Base-by-base conservation (phyloP, 257 asterid species). In the Lavandula angustifolia region DNA sequence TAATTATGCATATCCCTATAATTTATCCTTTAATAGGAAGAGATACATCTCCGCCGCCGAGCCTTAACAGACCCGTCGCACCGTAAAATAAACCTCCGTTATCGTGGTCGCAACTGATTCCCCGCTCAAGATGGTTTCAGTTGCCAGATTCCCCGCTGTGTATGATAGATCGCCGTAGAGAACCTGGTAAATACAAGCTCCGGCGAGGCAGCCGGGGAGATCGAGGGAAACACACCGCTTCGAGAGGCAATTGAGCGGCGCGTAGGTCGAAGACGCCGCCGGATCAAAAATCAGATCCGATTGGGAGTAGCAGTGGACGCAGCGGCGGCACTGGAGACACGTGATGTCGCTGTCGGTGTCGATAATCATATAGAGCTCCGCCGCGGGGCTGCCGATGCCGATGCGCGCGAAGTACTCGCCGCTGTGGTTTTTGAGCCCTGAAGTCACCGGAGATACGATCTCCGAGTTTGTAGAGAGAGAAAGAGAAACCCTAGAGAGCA, bases 271-370 rank as follows among this genome's bases (percentile, higher is more conserved):
- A 6, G 98, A 91, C 1, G 32, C 16, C 2, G 76, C 14, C 13
- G 98, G 95, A 18, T 77, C 54, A 71, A 49, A 91, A 11, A 88
- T 16, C 8, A 95, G 92, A 69, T 82, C 90, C 42, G 84, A 0
- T 9, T 91, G 98, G 1, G 49, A 60, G 83, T 88, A 88, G 70
- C 96, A 91, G 10, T 72, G 73, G 52, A 43, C 0, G 70, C 98
- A 91, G 3, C 96, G 96, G 22, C 76, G 50, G 67, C 96, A 88
- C 35, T 91, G 96, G 38, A 91, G 77, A 96, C 98, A 91, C 52
- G 67, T 84, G 54, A 91, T 35, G 41, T 91, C 98, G 13, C 96
- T 91, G 0, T 94, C 96, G 2, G 84, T 84, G 41, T 88, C 98
- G 0, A 84, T 68, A 0, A 79, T 85, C 79, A 91, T 70, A 67